These are phyloP conservation scores for Taiwanofungus camphoratus DNA, from an alignment of 1,284 basidiomycete genomes.

Conservation along the genomic window DNA sequence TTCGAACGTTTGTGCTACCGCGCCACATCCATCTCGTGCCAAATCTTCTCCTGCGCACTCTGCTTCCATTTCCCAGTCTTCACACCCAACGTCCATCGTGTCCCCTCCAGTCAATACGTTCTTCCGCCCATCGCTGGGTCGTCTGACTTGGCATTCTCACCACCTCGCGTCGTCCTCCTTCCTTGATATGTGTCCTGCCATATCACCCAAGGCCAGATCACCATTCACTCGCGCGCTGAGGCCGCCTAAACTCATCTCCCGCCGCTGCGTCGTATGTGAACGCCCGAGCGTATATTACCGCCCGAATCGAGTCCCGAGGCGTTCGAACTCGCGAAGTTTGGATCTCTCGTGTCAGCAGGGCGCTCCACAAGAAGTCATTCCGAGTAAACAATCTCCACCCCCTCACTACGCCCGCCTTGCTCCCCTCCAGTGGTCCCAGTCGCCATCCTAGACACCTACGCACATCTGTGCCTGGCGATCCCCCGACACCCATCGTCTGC, in stretches of 20 bases:
- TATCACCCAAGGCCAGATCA: not conserved
- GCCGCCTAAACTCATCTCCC: constrained; percentile 5
- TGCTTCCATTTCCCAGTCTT: constrained; percentile 6
- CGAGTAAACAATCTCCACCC: no score
- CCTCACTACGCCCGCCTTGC: not conserved
- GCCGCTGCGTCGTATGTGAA: not conserved
- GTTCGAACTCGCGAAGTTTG: not conserved
- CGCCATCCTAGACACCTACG: constrained; percentile 1
- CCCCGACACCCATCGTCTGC: no score
- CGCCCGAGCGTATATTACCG: not conserved
- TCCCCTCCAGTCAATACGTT: constrained; percentile 14
- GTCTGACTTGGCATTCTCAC: constrained; percentile 18
- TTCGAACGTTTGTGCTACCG: constrained; percentile 1
- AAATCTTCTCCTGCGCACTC: constrained; percentile 15
- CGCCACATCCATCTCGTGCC: constrained; percentile 16
- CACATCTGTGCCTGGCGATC: no score
- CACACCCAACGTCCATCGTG: constrained; percentile 19
- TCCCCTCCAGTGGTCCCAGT: not conserved
- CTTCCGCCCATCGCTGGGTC: constrained; percentile 16
- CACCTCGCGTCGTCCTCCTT: constrained; percentile 5
- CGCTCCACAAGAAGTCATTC: not conserved
- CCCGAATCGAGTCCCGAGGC: not conserved
- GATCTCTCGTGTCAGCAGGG: not conserved
- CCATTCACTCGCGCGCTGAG: constrained; percentile 5
- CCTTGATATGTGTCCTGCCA: constrained; percentile 10